Evolutionary conservation across 371 early-diverging fungal genomes (phyloP).

Genomic region (Mortierella sp.): DNA sequence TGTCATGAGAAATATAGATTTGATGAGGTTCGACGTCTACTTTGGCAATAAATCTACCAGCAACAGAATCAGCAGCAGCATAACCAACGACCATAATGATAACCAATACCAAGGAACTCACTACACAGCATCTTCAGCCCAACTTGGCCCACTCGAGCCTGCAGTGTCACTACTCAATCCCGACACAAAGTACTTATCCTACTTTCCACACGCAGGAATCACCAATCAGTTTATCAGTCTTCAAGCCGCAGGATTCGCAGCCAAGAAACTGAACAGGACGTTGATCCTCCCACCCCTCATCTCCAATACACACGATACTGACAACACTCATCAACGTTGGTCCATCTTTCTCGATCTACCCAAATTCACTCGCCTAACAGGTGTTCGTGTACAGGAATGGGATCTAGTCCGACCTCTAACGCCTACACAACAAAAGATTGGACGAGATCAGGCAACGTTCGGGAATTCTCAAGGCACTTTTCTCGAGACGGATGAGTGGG

Average conservation of each 20-base stretch:
- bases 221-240: slow-evolving; percentile 47
- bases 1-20: slow-evolving; percentile 17
- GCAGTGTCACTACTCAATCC: slow-evolving; percentile 18
- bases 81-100: not conserved
- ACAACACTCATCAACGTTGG: slow-evolving; percentile 46
- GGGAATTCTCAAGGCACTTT: not conserved
- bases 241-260: slow-evolving; percentile 24
- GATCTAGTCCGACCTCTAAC: slow-evolving; percentile 23
- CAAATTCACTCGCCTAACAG: slow-evolving; percentile 29
- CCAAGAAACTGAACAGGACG: slow-evolving; percentile 35
- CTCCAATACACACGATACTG: slow-evolving; percentile 33
- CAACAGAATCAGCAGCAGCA: not conserved
- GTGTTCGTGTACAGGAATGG: slow-evolving; percentile 39
- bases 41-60: not conserved
- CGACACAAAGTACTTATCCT: slow-evolving; percentile 24
- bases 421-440: slow-evolving; percentile 3
- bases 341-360: slow-evolving; percentile 34
- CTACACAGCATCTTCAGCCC: not conserved
- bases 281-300: slow-evolving; percentile 46
- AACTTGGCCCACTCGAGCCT: not conserved
- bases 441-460: slow-evolving; percentile 15
- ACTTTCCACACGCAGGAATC: slow-evolving; percentile 36
- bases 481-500: slow-evolving; percentile 11
- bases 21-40: not conserved
- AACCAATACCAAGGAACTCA: no score